phyloP scores from a whole-genome alignment of 2,329 filamentous ascomycete species.

The Fusarium sp. region DNA sequence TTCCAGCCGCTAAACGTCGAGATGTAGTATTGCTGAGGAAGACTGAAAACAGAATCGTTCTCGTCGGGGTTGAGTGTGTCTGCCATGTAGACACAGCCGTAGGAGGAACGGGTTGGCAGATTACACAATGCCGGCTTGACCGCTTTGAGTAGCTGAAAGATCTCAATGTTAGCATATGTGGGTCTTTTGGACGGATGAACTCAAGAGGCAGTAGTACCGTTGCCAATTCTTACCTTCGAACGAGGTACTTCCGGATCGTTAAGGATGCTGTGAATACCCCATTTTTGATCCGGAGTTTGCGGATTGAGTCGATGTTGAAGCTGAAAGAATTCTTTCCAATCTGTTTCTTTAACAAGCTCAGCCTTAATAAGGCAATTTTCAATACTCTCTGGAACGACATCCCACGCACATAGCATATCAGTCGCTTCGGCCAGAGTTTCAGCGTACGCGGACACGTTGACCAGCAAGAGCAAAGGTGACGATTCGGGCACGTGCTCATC shows the following conservation, averaged over 20 bases:
- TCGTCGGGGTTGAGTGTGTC: constrained; percentile 17
- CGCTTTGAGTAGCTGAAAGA: constrained; percentile 8
- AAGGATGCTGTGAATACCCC: constrained; percentile 15
- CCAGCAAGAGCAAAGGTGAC: too few species aligned
- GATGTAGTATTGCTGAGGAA: constrained; percentile 22
- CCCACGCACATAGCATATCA: too few species aligned
- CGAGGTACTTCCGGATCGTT: constrained; percentile 3
- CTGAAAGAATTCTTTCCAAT: background rate
- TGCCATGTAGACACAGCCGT: constrained; percentile 5
- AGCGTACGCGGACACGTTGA: background rate
- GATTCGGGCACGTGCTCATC: too few species aligned
- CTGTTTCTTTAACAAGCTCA: background rate
- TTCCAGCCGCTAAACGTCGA: constrained; percentile 26
- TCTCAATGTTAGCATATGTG: background rate
- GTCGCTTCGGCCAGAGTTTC: too few species aligned
- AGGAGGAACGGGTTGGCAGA: constrained; percentile 15
- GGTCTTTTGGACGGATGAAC: background rate
- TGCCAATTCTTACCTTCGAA: too few species aligned
- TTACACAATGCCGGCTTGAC: constrained; percentile 16
- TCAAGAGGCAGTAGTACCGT: background rate
- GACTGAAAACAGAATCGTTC: constrained; percentile 9
- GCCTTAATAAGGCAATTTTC: background rate
- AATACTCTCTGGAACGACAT: too few species aligned
- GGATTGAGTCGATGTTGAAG: background rate
- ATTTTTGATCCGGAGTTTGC: background rate